A percentile compares a stretch with the other conserved stretches of the same genome.
phyloP scores from a whole-genome alignment of 441 rosid genomes.

The Populus trichocarpa region DNA sequence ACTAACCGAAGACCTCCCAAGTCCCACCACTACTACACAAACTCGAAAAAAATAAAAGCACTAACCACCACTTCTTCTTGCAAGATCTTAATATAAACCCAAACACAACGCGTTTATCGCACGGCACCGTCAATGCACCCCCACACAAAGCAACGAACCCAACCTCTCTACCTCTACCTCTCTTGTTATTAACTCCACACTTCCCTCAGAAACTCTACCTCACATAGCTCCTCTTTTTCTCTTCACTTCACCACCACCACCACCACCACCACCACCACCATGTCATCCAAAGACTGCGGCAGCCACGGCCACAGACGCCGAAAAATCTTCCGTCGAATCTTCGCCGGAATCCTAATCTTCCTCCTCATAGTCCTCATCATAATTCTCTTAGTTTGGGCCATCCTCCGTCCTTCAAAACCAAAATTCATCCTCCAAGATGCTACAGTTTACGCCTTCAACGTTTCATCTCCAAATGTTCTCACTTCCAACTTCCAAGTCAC shows the following conservation, averaged over 20 bases:
- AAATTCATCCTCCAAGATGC: slow-evolving; percentile 82
- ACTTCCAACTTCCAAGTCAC: slow-evolving; percentile 81
- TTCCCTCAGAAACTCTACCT: neutral
- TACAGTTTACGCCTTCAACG: slow-evolving; percentile 78
- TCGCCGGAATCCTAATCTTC: slow-evolving; percentile 43
- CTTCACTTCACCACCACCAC: too few relatives aligned
- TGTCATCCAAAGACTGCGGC: slow-evolving; percentile 36
- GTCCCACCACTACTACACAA: neutral
- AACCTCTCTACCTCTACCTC: neutral
- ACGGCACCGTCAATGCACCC: neutral
- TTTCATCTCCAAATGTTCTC: slow-evolving; percentile 58
- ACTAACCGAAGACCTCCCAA: neutral
- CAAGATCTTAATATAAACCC: neutral
- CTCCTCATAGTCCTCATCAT: slow-evolving; percentile 41
- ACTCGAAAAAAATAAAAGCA: neutral
- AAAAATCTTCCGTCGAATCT: slow-evolving; percentile 26
- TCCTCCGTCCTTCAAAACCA: slow-evolving; percentile 77
- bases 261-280: neutral
- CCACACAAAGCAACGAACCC: neutral
- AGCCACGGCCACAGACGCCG: slow-evolving; percentile 42
- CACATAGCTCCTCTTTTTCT: neutral
- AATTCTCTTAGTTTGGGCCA: slow-evolving; percentile 64
- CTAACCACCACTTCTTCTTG: neutral
- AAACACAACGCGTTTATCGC: neutral
- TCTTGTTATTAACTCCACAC: neutral